Percentiles rank a stretch among this genome's conserved stretches.
Conservation (phyloP, 768 basidiomycete species). For the Clitopilus hobsonii region DNA sequence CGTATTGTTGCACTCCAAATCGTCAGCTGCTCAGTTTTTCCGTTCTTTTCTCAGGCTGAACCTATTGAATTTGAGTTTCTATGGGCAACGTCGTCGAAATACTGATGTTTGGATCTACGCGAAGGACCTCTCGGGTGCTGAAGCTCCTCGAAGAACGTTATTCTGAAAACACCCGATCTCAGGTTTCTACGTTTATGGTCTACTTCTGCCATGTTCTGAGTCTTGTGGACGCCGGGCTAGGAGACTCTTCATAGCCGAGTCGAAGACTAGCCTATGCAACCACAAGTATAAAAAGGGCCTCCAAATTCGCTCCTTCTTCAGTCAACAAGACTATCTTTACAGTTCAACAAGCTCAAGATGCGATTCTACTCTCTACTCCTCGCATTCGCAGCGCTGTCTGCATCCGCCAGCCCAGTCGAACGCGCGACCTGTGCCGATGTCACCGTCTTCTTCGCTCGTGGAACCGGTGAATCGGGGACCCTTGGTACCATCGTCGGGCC, state of each 20-base stretch:
- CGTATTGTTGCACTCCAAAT: neutral
- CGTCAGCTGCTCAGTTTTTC: neutral
- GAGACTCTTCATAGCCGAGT: too few relatives aligned
- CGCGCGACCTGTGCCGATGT: constrained; percentile 25
- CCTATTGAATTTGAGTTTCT: too few relatives aligned
- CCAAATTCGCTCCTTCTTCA: neutral
- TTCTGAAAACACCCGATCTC: too few relatives aligned
- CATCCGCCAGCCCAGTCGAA: constrained; percentile 15
- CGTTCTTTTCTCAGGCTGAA: neutral
- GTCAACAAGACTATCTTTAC: neutral
- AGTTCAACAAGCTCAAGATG: constrained; percentile 11
- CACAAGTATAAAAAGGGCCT: neutral
- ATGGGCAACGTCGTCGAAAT: too few relatives aligned
- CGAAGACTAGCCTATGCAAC: too few relatives aligned
- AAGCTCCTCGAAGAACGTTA: too few relatives aligned
- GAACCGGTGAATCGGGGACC: constrained; percentile 26
- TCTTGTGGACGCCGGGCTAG: too few relatives aligned
- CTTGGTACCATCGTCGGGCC: constrained; percentile 33
- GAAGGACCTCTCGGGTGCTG: too few relatives aligned
- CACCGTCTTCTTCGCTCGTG: constrained; percentile 32
- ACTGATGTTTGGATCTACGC: too few relatives aligned
- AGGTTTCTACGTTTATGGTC: too few relatives aligned
- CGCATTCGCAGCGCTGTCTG: constrained; percentile 12
- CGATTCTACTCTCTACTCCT: constrained; percentile 9
- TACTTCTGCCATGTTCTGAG: too few relatives aligned